Evolutionary conservation across 805 yeast genomes (phyloP), one percentile per base, ranked within the genome.

Genomic region (Blastobotrys terrestris): DNA sequence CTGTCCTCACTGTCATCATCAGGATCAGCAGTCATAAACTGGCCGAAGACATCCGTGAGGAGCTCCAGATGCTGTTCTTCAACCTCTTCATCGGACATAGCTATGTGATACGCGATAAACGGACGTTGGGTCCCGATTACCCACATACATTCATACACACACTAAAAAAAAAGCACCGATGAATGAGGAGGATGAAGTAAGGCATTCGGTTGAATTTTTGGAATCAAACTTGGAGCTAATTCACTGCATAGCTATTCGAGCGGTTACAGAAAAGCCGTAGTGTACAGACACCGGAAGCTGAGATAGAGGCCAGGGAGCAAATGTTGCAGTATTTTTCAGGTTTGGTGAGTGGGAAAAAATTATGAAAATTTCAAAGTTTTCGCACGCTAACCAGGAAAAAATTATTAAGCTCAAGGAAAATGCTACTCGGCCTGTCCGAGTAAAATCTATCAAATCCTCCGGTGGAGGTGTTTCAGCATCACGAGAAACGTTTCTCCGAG

Each of bases 381-480:
- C 14, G 5, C 21, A 26, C 11, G 16, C 8, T 15, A 35, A 20
- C 16, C 13, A 8, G 5, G 39, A 3, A 20, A 19, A 5, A 11
- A 19, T 18, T 18, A 18, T 39, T 2, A 15, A 46, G 48, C 40
- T 62, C 15, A 58, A 51, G 31, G 62, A 55, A 18, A 66, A 66
- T 46, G 50, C 58, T n/a, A 46, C 67, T 3, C 54, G 67, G 31
- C 59, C 63, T 13, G 69, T 64, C 19, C 44, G 53, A 11, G 55
- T 67, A 16, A 53, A 56, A 13, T 46, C 62, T 2, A 60, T 71
- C 5, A 55, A 57, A 16, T 64, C 70, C 13, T 49, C 53, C 2
- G 75, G 75, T 4, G 63, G 69, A 3, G 71, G 72, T 2, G 67
- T 66, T 1, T 49, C 48, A 13, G 55, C 48, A 15, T 65, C 66